Percentiles rank a stretch among this genome's conserved stretches.
Conservation (phyloP, 2,329 filamentous ascomycete genomes). For the Pseudogymnoascus sp. region DNA sequence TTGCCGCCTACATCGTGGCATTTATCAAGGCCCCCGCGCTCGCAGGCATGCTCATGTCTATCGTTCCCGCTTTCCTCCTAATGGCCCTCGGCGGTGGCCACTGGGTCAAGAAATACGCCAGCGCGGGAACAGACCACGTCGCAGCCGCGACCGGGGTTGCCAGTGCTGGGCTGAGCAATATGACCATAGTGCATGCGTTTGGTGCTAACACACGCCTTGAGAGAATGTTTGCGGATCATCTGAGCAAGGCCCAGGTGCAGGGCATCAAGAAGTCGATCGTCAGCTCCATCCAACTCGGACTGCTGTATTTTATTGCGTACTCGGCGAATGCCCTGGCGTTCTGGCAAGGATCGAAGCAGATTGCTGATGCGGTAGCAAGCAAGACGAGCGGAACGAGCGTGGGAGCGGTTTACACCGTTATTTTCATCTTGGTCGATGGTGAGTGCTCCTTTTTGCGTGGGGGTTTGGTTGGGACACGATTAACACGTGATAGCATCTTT, state of each 20-base stretch:
- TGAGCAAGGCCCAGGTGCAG: constrained; percentile 32
- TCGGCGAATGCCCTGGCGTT: constrained; percentile 51
- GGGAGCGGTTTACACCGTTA: constrained; percentile 45
- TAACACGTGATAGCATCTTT: constrained; percentile 26
- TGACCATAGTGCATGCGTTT: constrained; percentile 46
- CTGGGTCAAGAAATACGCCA: constrained; percentile 36
- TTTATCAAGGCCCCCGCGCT: constrained; percentile 49
- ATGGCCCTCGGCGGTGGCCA: constrained; percentile 40
- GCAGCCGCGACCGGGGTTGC: constrained; percentile 43
- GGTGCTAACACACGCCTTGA: constrained; percentile 33
- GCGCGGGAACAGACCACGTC: constrained; percentile 36
- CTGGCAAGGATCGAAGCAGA: constrained; percentile 46
- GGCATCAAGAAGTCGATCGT: constrained; percentile 41
- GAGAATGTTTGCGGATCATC: constrained; percentile 42
- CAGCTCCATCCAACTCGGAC: constrained; percentile 41
- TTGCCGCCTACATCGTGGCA: constrained; percentile 50
- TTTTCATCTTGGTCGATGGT: constrained; percentile 45
- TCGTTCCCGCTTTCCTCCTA: constrained; percentile 38
- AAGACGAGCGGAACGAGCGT: constrained; percentile 26
- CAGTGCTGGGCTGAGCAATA: constrained; percentile 41
- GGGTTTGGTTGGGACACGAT: neutral
- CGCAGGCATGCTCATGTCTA: constrained; percentile 45
- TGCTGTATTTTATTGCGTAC: constrained; percentile 52
- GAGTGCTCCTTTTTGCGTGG: constrained; percentile 28
- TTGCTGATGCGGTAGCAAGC: constrained; percentile 22